These are phyloP conservation scores for Batrachochytrium dendrobatidis DNA, from an alignment of 371 early-diverging fungal species.

Conservation along the genomic window DNA sequence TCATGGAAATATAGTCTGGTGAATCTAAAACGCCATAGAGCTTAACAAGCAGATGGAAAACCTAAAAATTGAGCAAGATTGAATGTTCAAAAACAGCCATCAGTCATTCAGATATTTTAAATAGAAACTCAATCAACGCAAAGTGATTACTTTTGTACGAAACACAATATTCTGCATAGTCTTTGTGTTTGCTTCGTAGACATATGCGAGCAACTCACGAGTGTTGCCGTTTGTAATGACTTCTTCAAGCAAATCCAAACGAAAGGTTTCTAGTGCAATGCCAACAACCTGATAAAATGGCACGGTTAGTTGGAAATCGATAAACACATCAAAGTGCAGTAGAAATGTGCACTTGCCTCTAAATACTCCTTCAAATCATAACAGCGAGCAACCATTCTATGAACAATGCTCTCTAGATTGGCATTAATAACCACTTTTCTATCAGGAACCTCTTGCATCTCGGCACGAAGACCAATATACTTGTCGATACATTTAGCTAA, in stretches of 20 bases:
- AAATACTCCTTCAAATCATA: conserved; percentile 76
- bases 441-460: conserved; percentile 37
- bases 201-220: conserved; percentile 66
- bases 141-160: conserved; percentile 58
- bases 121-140: background rate
- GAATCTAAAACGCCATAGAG: conserved; percentile 67
- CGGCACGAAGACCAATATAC: conserved; percentile 70
- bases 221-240: conserved; percentile 63
- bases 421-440: conserved; percentile 54
- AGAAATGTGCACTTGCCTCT: conserved; percentile 44
- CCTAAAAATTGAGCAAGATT: conserved; percentile 23
- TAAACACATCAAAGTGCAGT: background rate
- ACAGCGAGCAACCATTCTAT: conserved; percentile 89
- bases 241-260: conserved; percentile 81
- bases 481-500: conserved; percentile 76
- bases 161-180: conserved; percentile 73
- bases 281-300: conserved; percentile 63
- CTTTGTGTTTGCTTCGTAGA: conserved; percentile 71
- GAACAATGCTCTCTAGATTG: conserved; percentile 78
- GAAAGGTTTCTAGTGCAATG: conserved; percentile 85
- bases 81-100: background rate
- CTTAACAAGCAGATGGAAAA: conserved; percentile 73
- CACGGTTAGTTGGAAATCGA: background rate
- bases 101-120: background rate
- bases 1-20: conserved; percentile 86